Conservation (phyloP, 2,329 filamentous ascomycete genomes). For the Parascedosporium putredinis region DNA sequence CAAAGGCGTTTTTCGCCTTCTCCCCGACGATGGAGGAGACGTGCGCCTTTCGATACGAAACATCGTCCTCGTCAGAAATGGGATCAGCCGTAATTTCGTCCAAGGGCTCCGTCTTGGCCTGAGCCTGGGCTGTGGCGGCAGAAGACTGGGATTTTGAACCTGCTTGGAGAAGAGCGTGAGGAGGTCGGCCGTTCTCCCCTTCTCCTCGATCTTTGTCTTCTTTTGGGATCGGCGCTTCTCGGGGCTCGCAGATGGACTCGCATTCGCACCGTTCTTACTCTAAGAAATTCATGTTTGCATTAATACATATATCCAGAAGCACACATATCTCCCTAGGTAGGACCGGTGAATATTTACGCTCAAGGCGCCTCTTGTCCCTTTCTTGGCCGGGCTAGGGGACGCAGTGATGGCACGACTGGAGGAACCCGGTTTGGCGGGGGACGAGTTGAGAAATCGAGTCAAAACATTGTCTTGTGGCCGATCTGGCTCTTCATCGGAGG, state of each 20-base stretch:
- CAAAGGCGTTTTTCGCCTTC: slow-evolving; percentile 44
- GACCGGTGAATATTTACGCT: background rate
- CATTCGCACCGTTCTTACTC: slow-evolving; percentile 13
- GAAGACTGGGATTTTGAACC: slow-evolving; percentile 34
- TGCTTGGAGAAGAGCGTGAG: slow-evolving; percentile 52
- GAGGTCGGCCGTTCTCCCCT: slow-evolving; percentile 45
- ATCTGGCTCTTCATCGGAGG: slow-evolving; percentile 38
- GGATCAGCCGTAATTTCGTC: slow-evolving; percentile 44
- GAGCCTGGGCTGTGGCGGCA: background rate
- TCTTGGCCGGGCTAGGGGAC: slow-evolving; percentile 32
- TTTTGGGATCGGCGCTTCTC: slow-evolving; percentile 29
- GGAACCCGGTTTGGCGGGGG: slow-evolving; percentile 25
- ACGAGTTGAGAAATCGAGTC: slow-evolving; percentile 42
- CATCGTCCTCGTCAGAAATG: slow-evolving; percentile 51
- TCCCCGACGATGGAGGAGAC: slow-evolving; percentile 44
- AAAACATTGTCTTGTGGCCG: slow-evolving; percentile 33
- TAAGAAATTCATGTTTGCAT: no score
- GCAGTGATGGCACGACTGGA: slow-evolving; percentile 21
- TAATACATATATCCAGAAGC: no score
- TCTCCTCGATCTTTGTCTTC: slow-evolving; percentile 37
- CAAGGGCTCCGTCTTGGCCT: slow-evolving; percentile 17
- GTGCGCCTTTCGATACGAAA: slow-evolving; percentile 38
- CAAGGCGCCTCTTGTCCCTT: background rate
- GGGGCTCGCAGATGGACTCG: slow-evolving; percentile 35
- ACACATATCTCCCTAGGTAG: background rate